phyloP scores from a whole-genome alignment of 2,329 filamentous ascomycete genomes.

The Rhynchosporium secalis region DNA sequence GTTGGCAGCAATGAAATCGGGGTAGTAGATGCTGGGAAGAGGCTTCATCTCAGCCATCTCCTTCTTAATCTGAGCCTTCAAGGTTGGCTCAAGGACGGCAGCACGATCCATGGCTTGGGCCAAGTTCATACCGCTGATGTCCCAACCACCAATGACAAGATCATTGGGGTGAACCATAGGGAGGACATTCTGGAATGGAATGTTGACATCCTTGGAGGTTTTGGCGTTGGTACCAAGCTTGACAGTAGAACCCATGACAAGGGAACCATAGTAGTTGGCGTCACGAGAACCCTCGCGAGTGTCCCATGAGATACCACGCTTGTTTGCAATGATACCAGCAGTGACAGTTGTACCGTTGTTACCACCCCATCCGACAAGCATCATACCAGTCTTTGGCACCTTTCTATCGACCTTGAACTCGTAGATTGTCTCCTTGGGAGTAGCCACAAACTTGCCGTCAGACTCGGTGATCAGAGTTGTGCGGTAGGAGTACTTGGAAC shows the following conservation, averaged over 20 bases:
- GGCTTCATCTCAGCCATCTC: constrained; percentile 89
- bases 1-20: constrained; percentile 98
- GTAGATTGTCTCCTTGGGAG: constrained; percentile 85
- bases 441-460: constrained; percentile 77
- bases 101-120: constrained; percentile 94
- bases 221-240: constrained; percentile 88
- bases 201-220: constrained; percentile 87
- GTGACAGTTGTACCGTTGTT: constrained; percentile 99
- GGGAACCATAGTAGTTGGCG: constrained; percentile 97
- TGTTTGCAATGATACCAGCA: constrained; percentile 95
- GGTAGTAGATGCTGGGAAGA: constrained; percentile 95
- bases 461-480: constrained; percentile 77
- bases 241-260: constrained; percentile 95
- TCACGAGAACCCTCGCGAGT: constrained; percentile 83
- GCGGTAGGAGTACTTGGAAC: constrained; percentile 93
- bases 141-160: constrained; percentile 93
- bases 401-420: constrained; percentile 97
- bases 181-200: constrained; percentile 90
- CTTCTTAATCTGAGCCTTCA: constrained; percentile 88
- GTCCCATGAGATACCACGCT: constrained; percentile 82
- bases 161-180: constrained; percentile 98
- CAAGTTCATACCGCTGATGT: constrained; percentile 89
- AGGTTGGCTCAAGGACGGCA: constrained; percentile 88
- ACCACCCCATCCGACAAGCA: constrained; percentile 96
- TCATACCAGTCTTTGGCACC: constrained; percentile 90